A percentile compares a stretch with the other conserved stretches of the same genome.
Evolutionary conservation across 371 early-diverging fungal genomes (phyloP).

Genomic region (Apophysomyces variabilis): DNA sequence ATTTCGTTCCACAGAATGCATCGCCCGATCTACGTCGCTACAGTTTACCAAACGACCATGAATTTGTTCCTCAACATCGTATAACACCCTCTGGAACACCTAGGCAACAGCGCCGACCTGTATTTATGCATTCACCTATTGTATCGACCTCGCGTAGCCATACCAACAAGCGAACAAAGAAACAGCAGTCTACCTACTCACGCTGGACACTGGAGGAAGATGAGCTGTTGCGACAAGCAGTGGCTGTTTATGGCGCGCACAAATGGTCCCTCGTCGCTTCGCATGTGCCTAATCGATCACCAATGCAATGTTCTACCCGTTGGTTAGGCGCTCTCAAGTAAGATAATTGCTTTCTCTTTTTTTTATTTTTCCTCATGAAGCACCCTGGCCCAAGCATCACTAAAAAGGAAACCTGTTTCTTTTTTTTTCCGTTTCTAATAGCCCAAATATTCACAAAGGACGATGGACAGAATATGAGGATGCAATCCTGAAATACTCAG

Average conservation of each 20-base stretch:
- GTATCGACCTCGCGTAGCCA: constrained; percentile 39
- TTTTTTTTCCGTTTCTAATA: constrained; percentile 14
- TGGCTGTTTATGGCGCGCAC: constrained; percentile 34
- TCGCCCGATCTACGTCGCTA: constrained; percentile 8
- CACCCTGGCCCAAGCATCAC: too few species aligned
- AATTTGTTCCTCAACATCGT: constrained; percentile 10
- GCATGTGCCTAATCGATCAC: constrained; percentile 50
- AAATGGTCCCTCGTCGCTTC: constrained; percentile 57
- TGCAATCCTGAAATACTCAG: constrained; percentile 34
- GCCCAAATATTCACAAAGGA: constrained; percentile 55
- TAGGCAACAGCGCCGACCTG: background rate
- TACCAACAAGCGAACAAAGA: constrained; percentile 37
- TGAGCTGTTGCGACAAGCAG: constrained; percentile 24
- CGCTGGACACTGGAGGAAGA: constrained; percentile 38
- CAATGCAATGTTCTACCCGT: constrained; percentile 58
- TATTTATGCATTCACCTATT: constrained; percentile 34
- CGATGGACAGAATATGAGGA: constrained; percentile 63
- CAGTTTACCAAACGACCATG: constrained; percentile 6
- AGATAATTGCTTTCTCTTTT: background rate
- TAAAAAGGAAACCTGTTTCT: background rate
- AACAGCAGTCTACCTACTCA: constrained; percentile 23
- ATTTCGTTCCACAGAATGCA: background rate
- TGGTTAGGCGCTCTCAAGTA: constrained; percentile 58
- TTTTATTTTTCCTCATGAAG: background rate
- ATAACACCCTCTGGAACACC: constrained; percentile 5